Evolutionary conservation across 768 basidiomycete species (phyloP).

Genomic region (Auricularia sp.): DNA sequence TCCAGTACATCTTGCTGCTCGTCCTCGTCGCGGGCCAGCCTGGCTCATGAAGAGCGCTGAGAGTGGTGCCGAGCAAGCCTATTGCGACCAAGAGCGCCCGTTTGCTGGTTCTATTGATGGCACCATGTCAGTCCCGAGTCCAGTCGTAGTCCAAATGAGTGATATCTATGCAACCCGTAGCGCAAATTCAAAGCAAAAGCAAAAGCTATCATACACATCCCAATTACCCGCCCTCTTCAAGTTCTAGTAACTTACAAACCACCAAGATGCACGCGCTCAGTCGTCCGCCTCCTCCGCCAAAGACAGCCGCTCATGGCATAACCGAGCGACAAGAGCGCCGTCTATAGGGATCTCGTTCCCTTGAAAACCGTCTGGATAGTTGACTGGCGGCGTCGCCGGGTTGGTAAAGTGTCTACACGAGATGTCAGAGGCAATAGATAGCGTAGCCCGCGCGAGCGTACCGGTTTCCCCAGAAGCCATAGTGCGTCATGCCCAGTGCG

Average conservation of each 20-base stretch:
- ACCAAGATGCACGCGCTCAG: slow-evolving; percentile 15
- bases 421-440: background rate
- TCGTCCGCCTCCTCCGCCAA: slow-evolving; percentile 55
- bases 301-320: slow-evolving; percentile 49
- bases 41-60: too few relatives aligned
- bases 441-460: slow-evolving; percentile 22
- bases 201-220: too few relatives aligned
- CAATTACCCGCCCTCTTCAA: too few relatives aligned
- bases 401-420: slow-evolving; percentile 55
- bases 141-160: too few relatives aligned
- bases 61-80: too few relatives aligned
- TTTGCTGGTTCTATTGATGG: too few relatives aligned
- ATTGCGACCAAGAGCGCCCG: too few relatives aligned
- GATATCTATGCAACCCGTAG: too few relatives aligned
- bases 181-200: too few relatives aligned
- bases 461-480: slow-evolving; percentile 75
- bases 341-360: slow-evolving; percentile 78
- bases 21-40: too few relatives aligned
- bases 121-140: too few relatives aligned
- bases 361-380: slow-evolving; percentile 82
- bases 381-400: slow-evolving; percentile 55
- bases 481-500: slow-evolving; percentile 77
- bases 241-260: too few relatives aligned
- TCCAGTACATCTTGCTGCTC: background rate
- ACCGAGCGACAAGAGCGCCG: slow-evolving; percentile 51